Base-by-base conservation (phyloP, 805 yeast species). In the Sugiyamaella americana region DNA sequence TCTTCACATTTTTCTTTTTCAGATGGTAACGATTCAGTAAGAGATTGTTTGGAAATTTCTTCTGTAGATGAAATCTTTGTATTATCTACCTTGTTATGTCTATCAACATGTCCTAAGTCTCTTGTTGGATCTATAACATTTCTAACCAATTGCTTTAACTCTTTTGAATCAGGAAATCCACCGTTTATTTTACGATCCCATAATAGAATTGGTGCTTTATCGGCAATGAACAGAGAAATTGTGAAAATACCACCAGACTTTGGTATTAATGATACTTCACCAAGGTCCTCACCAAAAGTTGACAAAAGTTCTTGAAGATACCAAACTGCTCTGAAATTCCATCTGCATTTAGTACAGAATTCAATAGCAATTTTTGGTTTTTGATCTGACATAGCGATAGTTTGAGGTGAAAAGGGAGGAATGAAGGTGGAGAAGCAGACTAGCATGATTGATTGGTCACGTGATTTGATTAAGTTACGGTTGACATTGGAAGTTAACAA, bases 321-420 rank as follows among this genome's bases (percentile, higher is more conserved):
- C 96, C 96, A 88, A 0, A 86, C 74, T 1, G 96, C 94, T 10
- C 96, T 68, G 40, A 86, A 74, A 56, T 84, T 84, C 96, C 96
- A 87, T 58, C 84, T 83, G 69, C 96, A 87, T 59, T 75, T 78
- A 34, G 84, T 82, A 60, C 96, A 87, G 65, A 82, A 87, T 54
- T 76, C 73, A 37, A 87, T 86, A 3, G 78, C 67, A 1, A 87
- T 75, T 38, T 79, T 68, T 2, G 94, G 93, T 49, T 71, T 24
- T 11, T 29, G 13, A 13, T 13, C n/a, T 29, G 34, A n/a, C n/a
- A n/a, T n/a, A n/a, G n/a, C n/a, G n/a, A n/a, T n/a, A n/a, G n/a
- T n/a, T n/a, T n/a, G n/a, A n/a, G n/a, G n/a, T n/a, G n/a, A n/a
- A n/a, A n/a, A n/a, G n/a, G n/a, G n/a, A n/a, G n/a, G n/a, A n/a